Conservation (phyloP, 257 asterid genomes). For the Gentiana macrophylla region DNA sequence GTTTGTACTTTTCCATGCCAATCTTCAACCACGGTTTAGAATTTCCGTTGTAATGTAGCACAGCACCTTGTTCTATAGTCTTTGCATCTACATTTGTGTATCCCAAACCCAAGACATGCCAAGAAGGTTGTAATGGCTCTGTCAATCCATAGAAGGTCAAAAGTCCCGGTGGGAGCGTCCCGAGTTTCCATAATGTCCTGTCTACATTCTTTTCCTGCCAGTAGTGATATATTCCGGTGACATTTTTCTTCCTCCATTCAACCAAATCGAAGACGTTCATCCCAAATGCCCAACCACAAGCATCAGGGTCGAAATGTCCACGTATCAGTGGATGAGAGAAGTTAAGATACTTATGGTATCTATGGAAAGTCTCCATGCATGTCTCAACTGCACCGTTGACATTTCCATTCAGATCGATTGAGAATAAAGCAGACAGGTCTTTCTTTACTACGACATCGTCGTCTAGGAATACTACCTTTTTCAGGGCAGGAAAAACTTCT, state of each 20-base stretch:
- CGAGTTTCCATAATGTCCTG: constrained; percentile 40
- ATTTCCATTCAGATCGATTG: constrained; percentile 33
- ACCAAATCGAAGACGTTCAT: constrained; percentile 42
- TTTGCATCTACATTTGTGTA: constrained; percentile 30
- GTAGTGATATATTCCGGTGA: constrained; percentile 38
- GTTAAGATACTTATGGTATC: constrained; percentile 39
- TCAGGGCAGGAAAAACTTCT: constrained; percentile 33
- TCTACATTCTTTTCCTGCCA: constrained; percentile 44
- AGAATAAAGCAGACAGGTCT: constrained; percentile 32
- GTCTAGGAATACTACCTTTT: constrained; percentile 35
- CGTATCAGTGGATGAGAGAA: constrained; percentile 34
- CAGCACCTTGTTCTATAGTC: constrained; percentile 37
- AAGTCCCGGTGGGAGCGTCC: constrained; percentile 39
- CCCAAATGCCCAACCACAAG: constrained; percentile 52
- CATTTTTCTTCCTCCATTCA: constrained; percentile 38
- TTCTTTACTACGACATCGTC: constrained; percentile 41
- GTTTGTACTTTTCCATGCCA: constrained; percentile 37
- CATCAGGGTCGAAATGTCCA: constrained; percentile 40
- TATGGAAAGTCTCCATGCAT: constrained; percentile 38
- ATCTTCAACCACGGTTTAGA: constrained; percentile 46
- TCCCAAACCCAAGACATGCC: constrained; percentile 48
- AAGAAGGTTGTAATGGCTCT: constrained; percentile 28
- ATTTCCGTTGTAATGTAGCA: constrained; percentile 36
- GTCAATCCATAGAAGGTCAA: constrained; percentile 42
- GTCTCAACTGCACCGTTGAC: constrained; percentile 50